Conservation (phyloP, 2,329 filamentous ascomycete genomes). For the Fusarium sp. region DNA sequence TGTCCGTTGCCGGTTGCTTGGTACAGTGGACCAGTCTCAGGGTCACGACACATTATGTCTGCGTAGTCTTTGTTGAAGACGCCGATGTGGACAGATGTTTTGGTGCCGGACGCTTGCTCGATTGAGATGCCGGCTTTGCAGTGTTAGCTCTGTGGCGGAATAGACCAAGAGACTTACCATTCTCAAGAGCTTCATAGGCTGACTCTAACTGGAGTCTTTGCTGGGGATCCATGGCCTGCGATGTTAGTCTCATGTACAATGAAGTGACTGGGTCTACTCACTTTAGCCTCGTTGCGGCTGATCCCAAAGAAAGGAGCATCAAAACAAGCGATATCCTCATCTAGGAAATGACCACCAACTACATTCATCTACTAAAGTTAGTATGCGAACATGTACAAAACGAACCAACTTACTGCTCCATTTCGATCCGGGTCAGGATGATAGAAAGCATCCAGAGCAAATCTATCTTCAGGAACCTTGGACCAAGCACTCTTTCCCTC, state of each 20-base stretch:
- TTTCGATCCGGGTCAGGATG: neutral
- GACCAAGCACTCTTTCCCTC: neutral
- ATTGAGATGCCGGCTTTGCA: neutral
- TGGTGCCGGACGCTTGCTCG: neutral
- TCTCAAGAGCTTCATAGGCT: neutral
- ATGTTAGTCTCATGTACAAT: neutral
- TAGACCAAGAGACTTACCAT: neutral
- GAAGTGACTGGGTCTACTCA: neutral
- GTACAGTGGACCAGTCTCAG: neutral
- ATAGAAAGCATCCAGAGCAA: neutral
- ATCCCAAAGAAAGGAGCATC: neutral
- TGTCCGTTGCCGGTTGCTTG: neutral
- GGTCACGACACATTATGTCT: neutral
- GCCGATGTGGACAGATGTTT: neutral
- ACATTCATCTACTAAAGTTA: neutral
- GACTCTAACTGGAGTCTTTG: neutral
- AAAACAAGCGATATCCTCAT: neutral
- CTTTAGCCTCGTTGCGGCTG: neutral
- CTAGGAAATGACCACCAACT: neutral
- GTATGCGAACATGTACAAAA: too few relatives aligned
- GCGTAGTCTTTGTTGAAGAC: slow-evolving; percentile 1
- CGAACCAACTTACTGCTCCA: neutral
- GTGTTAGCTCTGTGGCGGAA: neutral
- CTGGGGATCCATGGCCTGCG: neutral
- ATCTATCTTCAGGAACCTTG: neutral